Evolutionary conservation across 306 rosid genomes (phyloP).

Genomic region (Hippophae tibetana): DNA sequence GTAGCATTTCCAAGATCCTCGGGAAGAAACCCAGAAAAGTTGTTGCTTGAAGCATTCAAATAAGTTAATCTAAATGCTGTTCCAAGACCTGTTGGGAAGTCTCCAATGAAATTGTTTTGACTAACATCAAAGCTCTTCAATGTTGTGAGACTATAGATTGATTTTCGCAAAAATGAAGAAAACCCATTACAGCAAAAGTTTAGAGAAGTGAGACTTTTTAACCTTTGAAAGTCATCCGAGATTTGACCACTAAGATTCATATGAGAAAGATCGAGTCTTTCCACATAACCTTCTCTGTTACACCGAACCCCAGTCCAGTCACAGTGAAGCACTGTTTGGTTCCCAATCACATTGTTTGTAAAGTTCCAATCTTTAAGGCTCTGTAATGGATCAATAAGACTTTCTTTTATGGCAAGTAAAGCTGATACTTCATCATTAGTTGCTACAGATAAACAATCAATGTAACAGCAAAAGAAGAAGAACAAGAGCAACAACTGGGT

Average conservation of each 20-base stretch:
- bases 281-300: slow-evolving; percentile 49
- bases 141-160: slow-evolving; percentile 48
- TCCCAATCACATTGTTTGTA: slow-evolving; percentile 21
- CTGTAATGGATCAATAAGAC: slow-evolving; percentile 56
- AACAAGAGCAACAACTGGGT: slow-evolving; percentile 32
- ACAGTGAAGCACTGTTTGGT: slow-evolving; percentile 37
- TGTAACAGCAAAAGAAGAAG: slow-evolving; percentile 34
- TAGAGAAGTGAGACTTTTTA: slow-evolving; percentile 43
- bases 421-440: slow-evolving; percentile 49
- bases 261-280: slow-evolving; percentile 67
- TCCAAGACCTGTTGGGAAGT: slow-evolving; percentile 62
- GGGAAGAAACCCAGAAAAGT: slow-evolving; percentile 61
- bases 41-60: slow-evolving; percentile 78
- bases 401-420: slow-evolving; percentile 58
- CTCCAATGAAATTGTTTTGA: slow-evolving; percentile 65
- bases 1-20: slow-evolving; percentile 69
- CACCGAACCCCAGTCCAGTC: slow-evolving; percentile 68
- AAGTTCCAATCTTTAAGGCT: slow-evolving; percentile 55
- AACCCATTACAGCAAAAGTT: slow-evolving; percentile 73
- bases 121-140: slow-evolving; percentile 66
- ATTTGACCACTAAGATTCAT: slow-evolving; percentile 77
- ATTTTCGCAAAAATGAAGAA: slow-evolving; percentile 57
- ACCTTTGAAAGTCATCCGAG: slow-evolving; percentile 45
- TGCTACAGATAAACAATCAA: slow-evolving; percentile 24
- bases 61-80: slow-evolving; percentile 22